Percentiles rank a stretch among this genome's conserved stretches.
phyloP scores from a whole-genome alignment of 2,329 filamentous ascomycete genomes.

The Xylogone sp. region DNA sequence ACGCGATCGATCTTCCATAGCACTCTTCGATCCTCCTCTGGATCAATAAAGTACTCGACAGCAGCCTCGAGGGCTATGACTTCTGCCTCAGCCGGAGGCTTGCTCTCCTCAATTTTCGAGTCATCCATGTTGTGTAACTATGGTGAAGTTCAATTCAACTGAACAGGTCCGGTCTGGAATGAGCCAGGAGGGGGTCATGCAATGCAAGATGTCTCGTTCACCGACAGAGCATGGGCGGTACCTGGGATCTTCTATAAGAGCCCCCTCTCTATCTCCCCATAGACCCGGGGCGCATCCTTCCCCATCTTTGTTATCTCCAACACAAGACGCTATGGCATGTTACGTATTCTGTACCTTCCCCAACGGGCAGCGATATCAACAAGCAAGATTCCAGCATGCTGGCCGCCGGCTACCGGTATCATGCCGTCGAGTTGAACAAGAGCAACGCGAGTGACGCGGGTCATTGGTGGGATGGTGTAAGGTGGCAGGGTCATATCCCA shows the following conservation, averaged over 20 bases:
- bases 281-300: not conserved
- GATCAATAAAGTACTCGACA: not conserved
- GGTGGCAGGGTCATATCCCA: too few relatives aligned
- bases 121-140: not conserved
- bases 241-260: too few relatives aligned
- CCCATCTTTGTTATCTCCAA: not conserved
- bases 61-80: not conserved
- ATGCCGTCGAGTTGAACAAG: too few relatives aligned
- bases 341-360: not conserved
- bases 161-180: too few relatives aligned
- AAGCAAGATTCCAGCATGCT: constrained; percentile 19
- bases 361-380: constrained; percentile 38
- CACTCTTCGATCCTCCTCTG: not conserved
- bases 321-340: not conserved
- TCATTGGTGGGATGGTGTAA: too few relatives aligned
- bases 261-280: too few relatives aligned
- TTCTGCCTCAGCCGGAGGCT: not conserved
- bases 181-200: too few relatives aligned
- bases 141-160: too few relatives aligned
- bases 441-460: too few relatives aligned
- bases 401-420: not conserved
- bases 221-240: too few relatives aligned
- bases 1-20: not conserved
- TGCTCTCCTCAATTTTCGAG: not conserved
- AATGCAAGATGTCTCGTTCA: too few relatives aligned